Evolutionary conservation across 768 basidiomycete genomes (phyloP).

Genomic region (Rhizopogon roseolus): DNA sequence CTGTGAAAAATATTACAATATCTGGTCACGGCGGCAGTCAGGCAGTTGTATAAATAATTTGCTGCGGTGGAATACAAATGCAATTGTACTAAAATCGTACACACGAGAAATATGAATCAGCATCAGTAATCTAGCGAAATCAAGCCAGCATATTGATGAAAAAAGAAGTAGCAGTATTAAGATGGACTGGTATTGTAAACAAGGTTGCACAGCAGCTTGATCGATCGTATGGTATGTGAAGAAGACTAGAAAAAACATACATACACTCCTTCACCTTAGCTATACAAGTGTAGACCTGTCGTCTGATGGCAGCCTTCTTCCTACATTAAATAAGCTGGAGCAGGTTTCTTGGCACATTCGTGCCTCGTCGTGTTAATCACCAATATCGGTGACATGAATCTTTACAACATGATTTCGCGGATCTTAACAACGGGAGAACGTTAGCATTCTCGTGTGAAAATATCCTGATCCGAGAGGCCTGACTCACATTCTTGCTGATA

Average conservation of each 20-base stretch:
- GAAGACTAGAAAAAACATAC: background rate
- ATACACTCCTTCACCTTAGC: background rate
- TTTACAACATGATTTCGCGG: conserved; percentile 47
- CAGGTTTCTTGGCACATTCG: background rate
- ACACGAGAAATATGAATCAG: too few relatives aligned
- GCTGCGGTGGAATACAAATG: too few relatives aligned
- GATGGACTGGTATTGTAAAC: background rate
- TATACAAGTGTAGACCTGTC: background rate
- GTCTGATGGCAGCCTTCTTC: too few relatives aligned
- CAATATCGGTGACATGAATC: background rate
- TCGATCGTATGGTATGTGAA: background rate
- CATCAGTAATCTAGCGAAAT: too few relatives aligned
- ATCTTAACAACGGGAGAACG: conserved; percentile 30
- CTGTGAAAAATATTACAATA: too few relatives aligned
- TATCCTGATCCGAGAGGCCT: background rate
- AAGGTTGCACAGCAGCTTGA: background rate
- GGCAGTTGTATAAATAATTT: too few relatives aligned
- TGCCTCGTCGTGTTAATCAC: background rate
- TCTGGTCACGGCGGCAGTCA: too few relatives aligned
- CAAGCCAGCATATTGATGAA: too few relatives aligned
- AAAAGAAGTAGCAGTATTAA: background rate
- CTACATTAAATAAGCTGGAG: background rate
- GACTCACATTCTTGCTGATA: conserved; percentile 68
- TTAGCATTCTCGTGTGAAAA: conserved; percentile 5
- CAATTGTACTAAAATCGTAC: too few relatives aligned